Evolutionary conservation across 768 basidiomycete genomes (phyloP).

Genomic region (Mycena pura): DNA sequence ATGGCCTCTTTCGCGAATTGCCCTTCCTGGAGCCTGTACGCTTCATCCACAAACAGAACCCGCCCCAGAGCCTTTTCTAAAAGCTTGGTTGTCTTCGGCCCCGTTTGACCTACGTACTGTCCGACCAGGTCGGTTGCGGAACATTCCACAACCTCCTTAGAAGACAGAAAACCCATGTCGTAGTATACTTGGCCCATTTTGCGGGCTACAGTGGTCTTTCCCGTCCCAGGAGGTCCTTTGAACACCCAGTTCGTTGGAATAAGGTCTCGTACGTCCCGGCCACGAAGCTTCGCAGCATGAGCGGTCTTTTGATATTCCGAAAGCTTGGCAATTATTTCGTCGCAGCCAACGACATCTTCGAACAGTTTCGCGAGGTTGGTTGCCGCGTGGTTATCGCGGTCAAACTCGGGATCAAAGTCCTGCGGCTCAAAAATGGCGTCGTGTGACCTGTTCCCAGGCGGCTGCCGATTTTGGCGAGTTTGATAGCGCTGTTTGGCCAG

Average conservation of each 20-base stretch:
- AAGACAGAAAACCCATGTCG: constrained; percentile 57
- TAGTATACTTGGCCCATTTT: constrained; percentile 60
- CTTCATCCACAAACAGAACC: constrained; percentile 77
- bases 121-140: constrained; percentile 75
- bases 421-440: constrained; percentile 59
- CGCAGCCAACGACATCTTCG: constrained; percentile 67
- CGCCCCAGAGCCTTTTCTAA: constrained; percentile 72
- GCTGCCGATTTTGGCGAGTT: constrained; percentile 36
- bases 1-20: constrained; percentile 74
- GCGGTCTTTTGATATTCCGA: constrained; percentile 60
- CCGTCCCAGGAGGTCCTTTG: constrained; percentile 74
- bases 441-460: constrained; percentile 31
- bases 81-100: constrained; percentile 64
- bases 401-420: constrained; percentile 71
- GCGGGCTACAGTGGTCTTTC: constrained; percentile 58
- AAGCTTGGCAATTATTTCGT: constrained; percentile 57
- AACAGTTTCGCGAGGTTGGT: constrained; percentile 63
- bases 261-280: constrained; percentile 52
- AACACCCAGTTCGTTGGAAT: constrained; percentile 76
- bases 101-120: constrained; percentile 75
- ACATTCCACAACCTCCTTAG: constrained; percentile 65
- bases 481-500: constrained; percentile 57
- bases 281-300: constrained; percentile 44
- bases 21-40: constrained; percentile 67
- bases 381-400: constrained; percentile 54